Conservation (phyloP, 768 basidiomycete species). For the Tephrocybe sp. region DNA sequence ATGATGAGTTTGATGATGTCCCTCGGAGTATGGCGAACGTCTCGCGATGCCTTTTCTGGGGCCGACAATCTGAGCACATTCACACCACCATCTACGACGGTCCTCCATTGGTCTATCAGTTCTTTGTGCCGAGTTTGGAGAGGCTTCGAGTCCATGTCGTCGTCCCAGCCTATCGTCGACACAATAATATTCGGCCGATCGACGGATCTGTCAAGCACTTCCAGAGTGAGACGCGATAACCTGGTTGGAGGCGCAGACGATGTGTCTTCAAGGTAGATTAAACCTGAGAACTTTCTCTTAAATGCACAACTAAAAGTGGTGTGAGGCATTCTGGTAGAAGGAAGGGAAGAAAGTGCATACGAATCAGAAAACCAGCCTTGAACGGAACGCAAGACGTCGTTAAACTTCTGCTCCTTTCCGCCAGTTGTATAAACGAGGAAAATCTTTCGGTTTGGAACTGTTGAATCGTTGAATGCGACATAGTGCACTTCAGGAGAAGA, state of each 20-base stretch:
- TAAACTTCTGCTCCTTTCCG: slow-evolving; percentile 8
- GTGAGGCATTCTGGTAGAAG: not conserved
- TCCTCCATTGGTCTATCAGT: not conserved
- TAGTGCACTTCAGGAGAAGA: slow-evolving; percentile 7
- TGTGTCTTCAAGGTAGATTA: slow-evolving; percentile 12
- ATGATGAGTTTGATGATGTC: not conserved
- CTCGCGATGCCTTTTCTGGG: not conserved
- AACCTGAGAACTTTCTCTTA: slow-evolving; percentile 12
- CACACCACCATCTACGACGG: not conserved
- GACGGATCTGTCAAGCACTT: slow-evolving; percentile 11
- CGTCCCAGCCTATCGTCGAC: slow-evolving; percentile 12
- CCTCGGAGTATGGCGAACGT: not conserved
- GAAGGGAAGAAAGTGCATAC: slow-evolving; percentile 10
- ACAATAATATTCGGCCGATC: slow-evolving; percentile 6
- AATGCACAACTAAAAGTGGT: not conserved
- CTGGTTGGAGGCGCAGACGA: slow-evolving; percentile 1
- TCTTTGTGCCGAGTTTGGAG: not conserved
- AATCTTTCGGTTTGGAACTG: slow-evolving; percentile 5
- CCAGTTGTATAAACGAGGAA: slow-evolving; percentile 10
- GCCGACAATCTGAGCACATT: not conserved
- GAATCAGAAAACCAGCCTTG: slow-evolving; percentile 12
- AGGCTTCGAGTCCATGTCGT: not conserved
- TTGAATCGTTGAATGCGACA: not conserved
- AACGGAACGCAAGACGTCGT: slow-evolving; percentile 6
- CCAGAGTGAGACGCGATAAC: slow-evolving; percentile 1